Base-by-base conservation (phyloP, 2,329 filamentous ascomycete species). In the Neurospora sp. region DNA sequence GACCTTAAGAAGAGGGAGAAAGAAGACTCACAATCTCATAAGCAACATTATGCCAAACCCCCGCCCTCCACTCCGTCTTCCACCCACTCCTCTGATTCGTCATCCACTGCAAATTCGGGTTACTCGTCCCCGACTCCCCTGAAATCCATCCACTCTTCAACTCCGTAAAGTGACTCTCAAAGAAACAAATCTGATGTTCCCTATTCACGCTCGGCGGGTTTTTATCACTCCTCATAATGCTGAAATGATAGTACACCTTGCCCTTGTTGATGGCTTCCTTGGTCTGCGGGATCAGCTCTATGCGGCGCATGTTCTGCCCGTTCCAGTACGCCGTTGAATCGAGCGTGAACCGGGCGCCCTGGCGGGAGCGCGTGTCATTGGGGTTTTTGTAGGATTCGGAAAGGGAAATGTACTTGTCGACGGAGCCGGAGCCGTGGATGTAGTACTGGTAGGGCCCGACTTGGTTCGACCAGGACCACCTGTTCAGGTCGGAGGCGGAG, bases 391-490 rank as follows among this genome's bases (percentile, higher is more conserved):
- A 88, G 69, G 80, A 78, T 0, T 86, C 77, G 2, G 84, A 85
- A 0, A 91, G 82, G 73, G 86, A 86, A 72, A 91, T 83, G 79
- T 91, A 91, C 74, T 85, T 81, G 38, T 82, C 82, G 4, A 87
- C 83, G 1, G 82, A 84, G 8, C 28, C 28, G 28, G 81, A 81
- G 46, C 90, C 91, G 81, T 92, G 90, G 76, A 92, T 92, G 81
- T 92, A 92, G 83, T 90, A 92, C 79, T 92, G 90, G 80, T 91
- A 92, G 0, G 88, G 85, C 36, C 88, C 88, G 75, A 90, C 87
- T 79, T 89, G 86, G 78, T 88, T 90, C n/a, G 83, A 83, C 85
- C 86, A 92, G 4, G 85, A 88, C 89, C 89, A 90, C 52, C 84
- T 83, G 74, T 83, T 81, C 38, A 90, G 82, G 77, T 89, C 87